Percentiles rank a stretch among this genome's conserved stretches.
These are phyloP conservation scores for Fraxinus floribunda DNA, from an alignment of 305 asterid genomes.

Conservation along the genomic window DNA sequence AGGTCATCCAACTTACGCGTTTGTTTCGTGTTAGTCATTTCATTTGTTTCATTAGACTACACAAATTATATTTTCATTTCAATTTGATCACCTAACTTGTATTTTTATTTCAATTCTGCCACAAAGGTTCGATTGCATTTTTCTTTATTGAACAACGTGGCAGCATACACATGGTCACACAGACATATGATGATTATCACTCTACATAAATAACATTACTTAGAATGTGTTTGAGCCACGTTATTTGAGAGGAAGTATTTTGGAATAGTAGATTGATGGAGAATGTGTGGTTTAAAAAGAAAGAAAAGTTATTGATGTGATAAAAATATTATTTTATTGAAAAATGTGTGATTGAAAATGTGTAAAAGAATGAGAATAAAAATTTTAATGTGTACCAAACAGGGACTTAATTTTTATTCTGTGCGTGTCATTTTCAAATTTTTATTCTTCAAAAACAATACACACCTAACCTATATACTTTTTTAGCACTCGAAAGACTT, in stretches of 20 bases:
- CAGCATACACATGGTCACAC: no score
- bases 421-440: not conserved
- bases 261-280: no score
- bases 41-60: not conserved
- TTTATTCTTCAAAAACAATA: not conserved
- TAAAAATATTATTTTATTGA: no score
- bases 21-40: not conserved
- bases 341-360: no score
- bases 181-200: not conserved
- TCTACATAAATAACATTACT: not conserved
- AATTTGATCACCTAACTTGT: not conserved
- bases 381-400: no score
- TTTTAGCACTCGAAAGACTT: not conserved
- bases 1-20: not conserved
- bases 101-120: not conserved
- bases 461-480: not conserved
- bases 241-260: no score
- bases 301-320: no score
- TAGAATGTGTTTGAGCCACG: no score
- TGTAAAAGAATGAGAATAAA: no score
- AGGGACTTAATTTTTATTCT: not conserved
- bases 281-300: no score
- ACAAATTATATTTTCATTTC: not conserved
- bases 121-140: not conserved
- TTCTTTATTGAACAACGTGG: not conserved